Evolutionary conservation across 2,329 filamentous ascomycete genomes (phyloP), one percentile per base, ranked within the genome.

Genomic region (Cadophora luteo-olivacea): DNA sequence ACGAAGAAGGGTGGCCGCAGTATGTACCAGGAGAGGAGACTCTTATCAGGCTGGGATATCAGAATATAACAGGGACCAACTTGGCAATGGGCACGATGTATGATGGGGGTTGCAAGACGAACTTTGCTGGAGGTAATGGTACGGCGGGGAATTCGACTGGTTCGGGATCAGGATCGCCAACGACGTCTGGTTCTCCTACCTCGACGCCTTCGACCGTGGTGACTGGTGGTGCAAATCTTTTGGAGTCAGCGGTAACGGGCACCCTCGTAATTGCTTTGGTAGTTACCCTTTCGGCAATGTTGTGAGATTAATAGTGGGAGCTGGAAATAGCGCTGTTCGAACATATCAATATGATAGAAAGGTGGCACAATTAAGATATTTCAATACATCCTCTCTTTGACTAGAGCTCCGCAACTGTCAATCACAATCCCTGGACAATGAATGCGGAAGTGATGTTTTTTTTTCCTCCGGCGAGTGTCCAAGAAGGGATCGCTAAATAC

Each of bases 1-100:
- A 74, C 62, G 48, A 68, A 58, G 70, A 63, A 11, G 70, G 71
- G n/a, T 76, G 74, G 74, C 73, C 74, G 45, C 67, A 29, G 29
- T 52, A n/a, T 32, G 61, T 48, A 9, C 64, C 64, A 3, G 58
- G 45, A 12, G 60, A 36, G 61, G 22, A 58, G 5, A 71, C 74
- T 1, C 51, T 75, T 24, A 64, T 72, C 32, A 57, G 71, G 29
- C 61, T 76, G 11, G 71, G 55, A 2, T 73, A 70, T 63, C 38
- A 68, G n/a, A 75, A 76, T 41, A 29, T 57, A 32, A 74, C 70
- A 1, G 73, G 67, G 4, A 62, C 67, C 33, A 70, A 73, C 67
- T 49, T 75, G 32, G 67, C 57, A 22, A 25, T 24, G 24, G 54
- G 68, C 4, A 33, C 11, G 41, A 38, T 66, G 22, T 72, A 70